Conservation (phyloP, 1,284 basidiomycete genomes). For the Ceratobasidium sp. region DNA sequence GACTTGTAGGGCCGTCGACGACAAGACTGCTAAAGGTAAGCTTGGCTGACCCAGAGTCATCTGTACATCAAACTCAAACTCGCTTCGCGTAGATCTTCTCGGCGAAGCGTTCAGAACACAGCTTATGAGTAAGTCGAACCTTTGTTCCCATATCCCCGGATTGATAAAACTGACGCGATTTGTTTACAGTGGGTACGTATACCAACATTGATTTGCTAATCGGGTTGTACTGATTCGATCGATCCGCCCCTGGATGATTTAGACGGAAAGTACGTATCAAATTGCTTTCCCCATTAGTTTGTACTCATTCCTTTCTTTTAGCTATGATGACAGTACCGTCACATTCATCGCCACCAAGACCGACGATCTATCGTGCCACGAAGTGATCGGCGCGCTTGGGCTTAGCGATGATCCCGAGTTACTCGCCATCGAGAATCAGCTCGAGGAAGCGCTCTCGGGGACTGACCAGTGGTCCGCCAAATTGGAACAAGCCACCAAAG, state of each 20-base stretch:
- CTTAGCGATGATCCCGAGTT: constrained; percentile 62
- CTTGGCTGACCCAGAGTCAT: constrained; percentile 19
- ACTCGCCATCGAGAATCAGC: constrained; percentile 58
- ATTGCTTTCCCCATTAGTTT: not conserved
- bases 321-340: constrained; percentile 63
- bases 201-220: not conserved
- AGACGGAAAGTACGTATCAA: constrained; percentile 60
- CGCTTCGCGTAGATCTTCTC: constrained; percentile 55
- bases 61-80: constrained; percentile 1
- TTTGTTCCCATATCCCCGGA: not conserved
- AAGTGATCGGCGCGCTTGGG: constrained; percentile 58
- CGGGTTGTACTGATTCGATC: not conserved
- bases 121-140: constrained; percentile 61
- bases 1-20: constrained; percentile 63
- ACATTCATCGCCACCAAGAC: constrained; percentile 72
- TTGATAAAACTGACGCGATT: not conserved
- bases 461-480: constrained; percentile 50
- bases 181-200: constrained; percentile 49
- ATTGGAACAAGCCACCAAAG: not conserved
- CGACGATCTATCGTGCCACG: constrained; percentile 58
- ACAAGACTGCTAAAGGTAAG: constrained; percentile 64
- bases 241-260: constrained; percentile 2
- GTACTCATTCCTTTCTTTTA: constrained; percentile 43
- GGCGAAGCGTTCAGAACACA: constrained; percentile 69
- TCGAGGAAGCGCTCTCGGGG: constrained; percentile 53